Evolutionary conservation across 139 green algal species (phyloP).

Genomic region (Chlorella sp.): DNA sequence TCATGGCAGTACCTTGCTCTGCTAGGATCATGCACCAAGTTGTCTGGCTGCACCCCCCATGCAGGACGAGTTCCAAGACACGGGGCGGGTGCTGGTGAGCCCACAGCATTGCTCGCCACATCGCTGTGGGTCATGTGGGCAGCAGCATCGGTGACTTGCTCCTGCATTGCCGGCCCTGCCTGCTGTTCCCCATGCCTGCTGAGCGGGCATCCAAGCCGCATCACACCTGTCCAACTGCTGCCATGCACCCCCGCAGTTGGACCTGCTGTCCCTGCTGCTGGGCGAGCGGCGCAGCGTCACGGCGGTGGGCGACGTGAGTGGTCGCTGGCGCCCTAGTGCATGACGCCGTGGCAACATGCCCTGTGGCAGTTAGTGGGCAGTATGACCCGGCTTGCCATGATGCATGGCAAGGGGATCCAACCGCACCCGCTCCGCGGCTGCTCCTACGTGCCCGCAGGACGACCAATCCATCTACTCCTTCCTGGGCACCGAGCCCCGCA

Average conservation of each 20-base stretch:
- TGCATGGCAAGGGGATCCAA: no score
- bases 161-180: background rate
- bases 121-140: background rate
- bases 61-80: constrained; percentile 30
- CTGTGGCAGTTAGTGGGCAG: no score
- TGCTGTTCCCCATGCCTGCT: no score
- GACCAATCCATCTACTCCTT: constrained; percentile 32
- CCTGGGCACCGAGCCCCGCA: background rate
- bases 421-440: no score
- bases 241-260: constrained; percentile 27
- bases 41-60: background rate
- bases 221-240: no score
- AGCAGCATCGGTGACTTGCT: background rate
- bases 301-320: constrained; percentile 12
- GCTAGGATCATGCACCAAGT: no score
- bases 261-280: constrained; percentile 22
- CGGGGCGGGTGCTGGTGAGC: background rate
- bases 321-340: background rate
- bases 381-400: no score
- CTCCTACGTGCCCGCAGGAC: background rate
- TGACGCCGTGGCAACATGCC: background rate
- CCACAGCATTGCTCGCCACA: background rate
- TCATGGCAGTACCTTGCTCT: no score
- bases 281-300: background rate
- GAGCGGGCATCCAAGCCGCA: no score